phyloP scores from a whole-genome alignment of 345 rosid species.

The Eucalyptus curtisii region DNA sequence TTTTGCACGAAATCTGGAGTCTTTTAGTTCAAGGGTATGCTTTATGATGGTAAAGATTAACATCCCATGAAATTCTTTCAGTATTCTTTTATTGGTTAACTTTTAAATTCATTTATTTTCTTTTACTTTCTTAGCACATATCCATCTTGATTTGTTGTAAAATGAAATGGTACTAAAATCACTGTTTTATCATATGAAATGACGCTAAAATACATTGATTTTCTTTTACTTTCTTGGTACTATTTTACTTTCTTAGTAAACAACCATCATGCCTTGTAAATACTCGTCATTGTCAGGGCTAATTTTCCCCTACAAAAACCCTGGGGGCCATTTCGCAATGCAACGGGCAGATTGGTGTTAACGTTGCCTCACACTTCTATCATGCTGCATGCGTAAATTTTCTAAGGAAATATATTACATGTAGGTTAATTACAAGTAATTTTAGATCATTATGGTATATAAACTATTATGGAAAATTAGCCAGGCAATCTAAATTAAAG shows the following conservation, averaged over 20 bases:
- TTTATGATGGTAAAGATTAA: neutral
- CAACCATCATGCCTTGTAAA: neutral
- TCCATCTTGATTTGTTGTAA: neutral
- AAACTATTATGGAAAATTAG: neutral
- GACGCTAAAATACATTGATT: neutral
- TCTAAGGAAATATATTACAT: neutral
- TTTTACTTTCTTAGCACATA: neutral
- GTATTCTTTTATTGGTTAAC: neutral
- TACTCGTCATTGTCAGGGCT: neutral
- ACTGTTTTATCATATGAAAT: neutral
- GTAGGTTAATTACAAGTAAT: neutral
- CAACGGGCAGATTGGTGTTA: neutral
- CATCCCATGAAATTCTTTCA: neutral
- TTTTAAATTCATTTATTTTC: neutral
- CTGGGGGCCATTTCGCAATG: neutral
- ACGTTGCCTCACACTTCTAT: neutral
- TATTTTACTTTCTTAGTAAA: neutral
- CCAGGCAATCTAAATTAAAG: neutral
- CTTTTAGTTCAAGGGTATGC: neutral
- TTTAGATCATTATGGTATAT: neutral
- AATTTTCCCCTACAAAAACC: neutral
- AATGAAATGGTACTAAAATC: neutral
- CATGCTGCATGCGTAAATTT: neutral
- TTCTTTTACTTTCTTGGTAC: neutral
- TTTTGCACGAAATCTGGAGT: neutral